Base-by-base conservation (phyloP, 2,329 filamentous ascomycete species). In the Neofusicoccum sp. region DNA sequence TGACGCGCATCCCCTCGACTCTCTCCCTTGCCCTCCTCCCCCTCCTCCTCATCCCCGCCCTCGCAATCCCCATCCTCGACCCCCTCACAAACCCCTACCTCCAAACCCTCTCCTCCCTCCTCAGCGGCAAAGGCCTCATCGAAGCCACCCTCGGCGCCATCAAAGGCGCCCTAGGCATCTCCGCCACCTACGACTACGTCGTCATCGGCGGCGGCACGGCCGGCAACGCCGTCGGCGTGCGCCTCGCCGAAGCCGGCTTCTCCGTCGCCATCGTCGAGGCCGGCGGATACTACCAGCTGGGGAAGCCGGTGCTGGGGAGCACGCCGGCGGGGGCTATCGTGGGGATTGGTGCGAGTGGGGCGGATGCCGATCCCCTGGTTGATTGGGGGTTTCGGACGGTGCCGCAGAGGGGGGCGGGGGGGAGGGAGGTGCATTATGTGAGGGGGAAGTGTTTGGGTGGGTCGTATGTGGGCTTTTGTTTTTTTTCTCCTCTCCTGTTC, bases 231-330 rank as follows among this genome's bases (percentile, higher is more conserved):
- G 65, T 70, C 12, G 69, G 67, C 9, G 63, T 63, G 1, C 65
- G 69, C 1, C 63, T 71, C 1, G 58, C 64, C 12, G 64, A 64
- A 49, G 58, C 58, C 2, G 58, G 58, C 26, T 30, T 30, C 36
- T 41, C 66, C 6, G 68, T 75, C 28, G 72, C 71, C 1, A 65
- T 74, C 3, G 66, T 74, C 45, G 72, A 75, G 64, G 73, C 71
- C 8, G 73, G 73, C 0, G 33, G 26, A 4, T 71, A 70, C 61
- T 71, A 70, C 47, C 66, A 72, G 47, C 40, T 70, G 14, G 43
- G 30, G 36, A 68, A 70, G 54, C 65, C 65, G 1, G 69, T 70
- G 36, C 45, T 60, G 3, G 65, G 63, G 9, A 60, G 65, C 31
- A 65, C 71, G 9, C 69, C 68, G 3, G 66, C 63, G 34, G 65